Conservation (phyloP, 257 asterid genomes). For the Nicotiana tabacum region DNA sequence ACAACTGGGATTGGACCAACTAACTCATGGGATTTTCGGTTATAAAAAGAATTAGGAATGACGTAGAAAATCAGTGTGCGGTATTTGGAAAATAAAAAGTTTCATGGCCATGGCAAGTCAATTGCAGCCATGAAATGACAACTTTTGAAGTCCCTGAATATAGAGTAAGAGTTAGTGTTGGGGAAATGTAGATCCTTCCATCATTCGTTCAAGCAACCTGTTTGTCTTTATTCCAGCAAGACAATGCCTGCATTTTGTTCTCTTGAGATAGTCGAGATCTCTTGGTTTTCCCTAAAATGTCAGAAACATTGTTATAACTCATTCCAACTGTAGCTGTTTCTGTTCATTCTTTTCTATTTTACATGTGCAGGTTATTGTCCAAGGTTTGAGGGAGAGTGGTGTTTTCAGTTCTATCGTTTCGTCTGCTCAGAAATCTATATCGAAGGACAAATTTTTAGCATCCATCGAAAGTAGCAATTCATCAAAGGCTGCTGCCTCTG, state of each 20-base stretch:
- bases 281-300: neutral
- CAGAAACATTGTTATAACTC: neutral
- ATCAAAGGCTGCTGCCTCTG: slow-evolving; percentile 40
- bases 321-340: neutral
- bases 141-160: neutral
- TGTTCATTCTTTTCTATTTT: neutral
- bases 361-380: slow-evolving; percentile 63
- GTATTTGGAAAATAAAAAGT: neutral
- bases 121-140: neutral
- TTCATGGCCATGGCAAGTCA: neutral
- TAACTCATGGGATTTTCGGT: neutral
- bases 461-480: slow-evolving; percentile 63
- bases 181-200: neutral
- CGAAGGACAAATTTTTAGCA: slow-evolving; percentile 62
- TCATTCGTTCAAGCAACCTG: neutral
- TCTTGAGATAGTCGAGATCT: neutral
- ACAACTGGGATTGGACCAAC: neutral
- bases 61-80: neutral
- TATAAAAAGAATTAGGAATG: neutral
- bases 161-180: neutral
- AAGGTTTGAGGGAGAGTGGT: slow-evolving; percentile 83
- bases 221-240: neutral
- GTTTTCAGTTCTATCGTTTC: slow-evolving; percentile 58
- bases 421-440: slow-evolving; percentile 47
- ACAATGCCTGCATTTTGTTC: neutral